These are phyloP conservation scores for Sphaerulina musiva DNA, from an alignment of 2,329 filamentous ascomycete genomes.

Conservation along the genomic window DNA sequence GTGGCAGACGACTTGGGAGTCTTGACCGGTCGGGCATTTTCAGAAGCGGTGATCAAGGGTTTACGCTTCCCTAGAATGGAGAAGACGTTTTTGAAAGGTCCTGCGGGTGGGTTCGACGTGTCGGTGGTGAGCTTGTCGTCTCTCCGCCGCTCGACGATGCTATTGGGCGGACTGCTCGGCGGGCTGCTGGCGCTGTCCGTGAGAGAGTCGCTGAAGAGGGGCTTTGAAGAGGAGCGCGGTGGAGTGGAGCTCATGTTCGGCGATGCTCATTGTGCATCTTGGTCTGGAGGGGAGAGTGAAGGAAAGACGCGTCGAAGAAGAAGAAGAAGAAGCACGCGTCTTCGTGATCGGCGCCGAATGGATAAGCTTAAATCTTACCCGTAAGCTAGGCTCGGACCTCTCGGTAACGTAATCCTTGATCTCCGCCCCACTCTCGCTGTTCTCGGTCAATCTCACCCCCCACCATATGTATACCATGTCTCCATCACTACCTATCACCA, in stretches of 20 bases:
- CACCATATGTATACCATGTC: constrained; percentile 1
- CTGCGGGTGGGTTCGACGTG: constrained; percentile 24
- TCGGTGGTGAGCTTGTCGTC: constrained; percentile 15
- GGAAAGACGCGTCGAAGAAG: constrained; percentile 1
- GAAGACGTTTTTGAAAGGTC: constrained; percentile 29
- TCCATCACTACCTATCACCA: neutral
- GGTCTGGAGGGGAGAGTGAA: neutral
- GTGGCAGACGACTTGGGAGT: constrained; percentile 29
- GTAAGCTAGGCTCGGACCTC: neutral
- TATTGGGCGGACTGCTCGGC: constrained; percentile 46
- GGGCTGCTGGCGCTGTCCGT: constrained; percentile 37
- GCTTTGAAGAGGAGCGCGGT: constrained; percentile 13
- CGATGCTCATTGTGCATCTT: neutral
- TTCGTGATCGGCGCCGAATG: neutral
- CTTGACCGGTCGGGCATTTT: constrained; percentile 33
- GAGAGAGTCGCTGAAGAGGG: constrained; percentile 24
- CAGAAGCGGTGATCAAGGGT: constrained; percentile 20
- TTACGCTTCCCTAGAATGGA: constrained; percentile 31
- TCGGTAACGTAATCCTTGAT: neutral
- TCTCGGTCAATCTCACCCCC: neutral
- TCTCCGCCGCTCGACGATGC: constrained; percentile 31
- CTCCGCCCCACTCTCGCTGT: constrained; percentile 8
- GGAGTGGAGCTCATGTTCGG: constrained; percentile 18
- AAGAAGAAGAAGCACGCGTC: too few species aligned
- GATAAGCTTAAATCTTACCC: neutral